Base-by-base conservation (phyloP, 192 early-diverging fungal species). In the Spinellus fusiger region DNA sequence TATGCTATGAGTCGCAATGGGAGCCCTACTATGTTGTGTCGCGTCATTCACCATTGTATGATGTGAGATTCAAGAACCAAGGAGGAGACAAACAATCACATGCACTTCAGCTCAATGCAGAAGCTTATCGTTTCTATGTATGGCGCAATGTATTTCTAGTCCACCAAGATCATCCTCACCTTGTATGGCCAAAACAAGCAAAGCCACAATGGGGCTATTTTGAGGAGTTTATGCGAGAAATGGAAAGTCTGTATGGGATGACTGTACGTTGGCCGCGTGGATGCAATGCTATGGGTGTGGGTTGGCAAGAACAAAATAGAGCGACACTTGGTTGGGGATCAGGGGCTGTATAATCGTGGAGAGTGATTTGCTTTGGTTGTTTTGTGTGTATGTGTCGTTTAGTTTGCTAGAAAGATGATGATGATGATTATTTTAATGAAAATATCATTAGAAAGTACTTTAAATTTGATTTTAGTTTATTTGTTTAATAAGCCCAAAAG, bases 1-100 rank as follows among this genome's bases (percentile, higher is more conserved):
- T 82, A 20, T 82, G 80, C 28, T 82, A 69, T 56, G 80, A 82
- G 50, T 82, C 80, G 1, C 80, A 79, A 47, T 82, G 80, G 80
- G 80, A 82, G 26, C 80, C 80, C 1, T 82, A 82, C 49, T 82
- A 82, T 51, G 73, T 79, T 27, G 52, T 82, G 10, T 55, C 65
- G 18, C 25, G 53, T 20, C 49, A 47, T 15, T 64, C 73, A 5
- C 80, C 80, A 9, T 57, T 74, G 10, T 82, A 82, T 31, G 80
- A 82, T 37, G 80, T 70, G 26, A 70, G 80, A 20, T 82, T 82
- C 59, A 66, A 69, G 44, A 77, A 82, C 48, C 80, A 82, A 49
- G 80, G 80, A 4, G 80, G 77, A 0, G 80, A 82, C 49, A 82
- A 82, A 55, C 77, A 82, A 54, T 75, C 73, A 1, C 80, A 82